A percentile compares a stretch with the other conserved stretches of the same genome.
Evolutionary conservation across 176 grass and related monocot species (phyloP).

Genomic region (Canna indica): DNA sequence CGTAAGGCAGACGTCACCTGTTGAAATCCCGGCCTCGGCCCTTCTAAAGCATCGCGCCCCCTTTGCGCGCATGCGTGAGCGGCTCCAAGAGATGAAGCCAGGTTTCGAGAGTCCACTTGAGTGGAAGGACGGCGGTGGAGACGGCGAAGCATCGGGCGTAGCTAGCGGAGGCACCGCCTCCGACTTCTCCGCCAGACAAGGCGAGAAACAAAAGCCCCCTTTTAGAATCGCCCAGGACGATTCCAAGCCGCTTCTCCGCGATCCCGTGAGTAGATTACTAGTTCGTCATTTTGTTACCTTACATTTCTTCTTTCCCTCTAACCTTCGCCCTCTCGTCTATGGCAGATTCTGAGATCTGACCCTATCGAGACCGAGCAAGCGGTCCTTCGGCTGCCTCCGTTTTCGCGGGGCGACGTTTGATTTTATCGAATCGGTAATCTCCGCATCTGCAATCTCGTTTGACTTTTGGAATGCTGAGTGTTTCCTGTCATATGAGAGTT

Average conservation of each 20-base stretch:
- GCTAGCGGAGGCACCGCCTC: not conserved
- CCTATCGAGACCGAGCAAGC: slow-evolving; percentile 64
- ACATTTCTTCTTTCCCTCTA: not conserved
- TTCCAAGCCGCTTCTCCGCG: slow-evolving; percentile 65
- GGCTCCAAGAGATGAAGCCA: not conserved
- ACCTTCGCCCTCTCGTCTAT: not conserved
- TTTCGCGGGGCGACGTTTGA: slow-evolving; percentile 18
- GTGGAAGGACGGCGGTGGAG: not conserved
- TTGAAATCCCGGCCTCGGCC: too few relatives aligned
- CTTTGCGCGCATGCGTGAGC: too few relatives aligned
- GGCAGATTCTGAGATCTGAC: slow-evolving; percentile 73
- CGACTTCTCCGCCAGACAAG: not conserved
- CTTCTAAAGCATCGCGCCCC: too few relatives aligned
- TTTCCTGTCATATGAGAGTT: not conserved
- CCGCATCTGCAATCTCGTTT: not conserved
- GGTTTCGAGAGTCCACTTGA: not conserved
- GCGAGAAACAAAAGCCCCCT: slow-evolving; percentile 34
- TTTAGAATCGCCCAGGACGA: slow-evolving; percentile 52
- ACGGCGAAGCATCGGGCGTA: not conserved
- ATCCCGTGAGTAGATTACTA: slow-evolving; percentile 33
- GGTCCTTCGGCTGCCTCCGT: slow-evolving; percentile 52
- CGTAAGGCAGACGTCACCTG: too few relatives aligned
- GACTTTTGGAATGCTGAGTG: not conserved
- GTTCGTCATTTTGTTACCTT: not conserved
- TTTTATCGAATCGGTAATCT: not conserved